Evolutionary conservation across 2,329 filamentous ascomycete genomes (phyloP), one percentile per base, ranked within the genome.

Genomic region (Monilinia laxa): DNA sequence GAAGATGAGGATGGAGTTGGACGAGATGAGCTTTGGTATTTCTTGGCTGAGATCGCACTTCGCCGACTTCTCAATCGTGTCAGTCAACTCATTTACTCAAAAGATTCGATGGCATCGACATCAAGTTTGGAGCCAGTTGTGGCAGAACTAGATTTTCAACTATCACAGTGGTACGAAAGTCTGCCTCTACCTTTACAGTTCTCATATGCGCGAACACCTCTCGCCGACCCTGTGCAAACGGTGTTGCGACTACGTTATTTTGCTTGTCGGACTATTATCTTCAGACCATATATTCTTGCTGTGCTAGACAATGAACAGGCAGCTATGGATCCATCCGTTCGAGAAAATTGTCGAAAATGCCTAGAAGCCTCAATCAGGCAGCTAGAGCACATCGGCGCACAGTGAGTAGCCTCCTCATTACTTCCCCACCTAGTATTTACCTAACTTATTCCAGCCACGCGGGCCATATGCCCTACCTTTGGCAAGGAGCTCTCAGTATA

Each of bases 231-330:
- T 4, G 87, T 93, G 7, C 91, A 94, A 77, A 92, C 90, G 0
- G 91, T 94, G 10, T 80, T 95, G 59, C 84, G 91, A 56, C 81
- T 94, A 68, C 85, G 91, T 40, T 95, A 94, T 79, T 93, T 92
- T 76, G 91, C 91, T 53, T 95, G 91, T 77, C 87, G 90, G 66
- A 94, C 91, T 35, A 93, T 94, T 73, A 94, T 95, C 71, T 94
- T 92, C 79, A 85, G 91, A 38, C 91, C 91, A 0, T 94, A 94
- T 76, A 91, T 94, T 69, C 81, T 93, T 67, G 90, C 90, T 14
- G 91, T 93, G 2, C 79, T 95, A 28, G 88, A 93, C 74, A 91
- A 93, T 68, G 90, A 93, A 73, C 87, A 87, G 71, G 84, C 89
- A 28, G 85, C 89, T 18, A 77, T 90, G 73, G 90, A 94, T 77